These are phyloP conservation scores for Ophiocordyceps robertsii DNA, from an alignment of 2,329 filamentous ascomycete genomes.

Conservation along the genomic window DNA sequence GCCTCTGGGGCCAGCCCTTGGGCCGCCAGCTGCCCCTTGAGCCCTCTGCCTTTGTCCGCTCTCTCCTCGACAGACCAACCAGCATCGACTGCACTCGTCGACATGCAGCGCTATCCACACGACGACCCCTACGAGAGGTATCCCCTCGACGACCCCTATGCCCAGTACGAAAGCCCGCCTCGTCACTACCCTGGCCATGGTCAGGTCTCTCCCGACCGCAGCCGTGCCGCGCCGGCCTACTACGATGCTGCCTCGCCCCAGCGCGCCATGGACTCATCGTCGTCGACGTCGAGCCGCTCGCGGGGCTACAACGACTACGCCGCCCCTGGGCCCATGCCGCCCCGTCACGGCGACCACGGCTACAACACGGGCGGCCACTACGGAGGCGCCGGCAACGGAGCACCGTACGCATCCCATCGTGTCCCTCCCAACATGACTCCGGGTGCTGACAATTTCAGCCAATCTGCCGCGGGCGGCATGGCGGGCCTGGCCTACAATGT, in stretches of 20 bases:
- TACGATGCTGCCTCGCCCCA: conserved; percentile 8
- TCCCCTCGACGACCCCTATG: conserved; percentile 17
- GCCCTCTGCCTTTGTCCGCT: neutral
- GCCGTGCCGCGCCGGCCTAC: conserved; percentile 8
- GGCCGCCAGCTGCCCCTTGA: neutral
- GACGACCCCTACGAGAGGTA: conserved; percentile 21
- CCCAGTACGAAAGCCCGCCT: conserved; percentile 8
- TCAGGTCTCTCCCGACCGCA: conserved; percentile 1
- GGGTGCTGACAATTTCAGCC: conserved; percentile 54
- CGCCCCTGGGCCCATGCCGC: conserved; percentile 3
- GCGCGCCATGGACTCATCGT: conserved; percentile 1
- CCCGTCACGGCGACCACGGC: conserved; percentile 10
- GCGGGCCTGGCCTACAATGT: conserved; percentile 53
- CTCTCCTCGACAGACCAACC: neutral
- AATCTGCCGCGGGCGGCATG: conserved; percentile 50
- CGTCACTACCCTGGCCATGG: conserved; percentile 3
- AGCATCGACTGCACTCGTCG: neutral
- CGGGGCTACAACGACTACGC: neutral
- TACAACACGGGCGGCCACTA: conserved; percentile 6
- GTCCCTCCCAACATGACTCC: conserved; percentile 34
- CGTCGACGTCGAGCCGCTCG: conserved; percentile 1
- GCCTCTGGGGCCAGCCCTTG: neutral
- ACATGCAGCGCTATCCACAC: conserved; percentile 18
- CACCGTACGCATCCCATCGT: conserved; percentile 6
- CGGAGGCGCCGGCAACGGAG: conserved; percentile 6